phyloP scores from a whole-genome alignment of 331 rosid species.

The Spiraea crenata region DNA sequence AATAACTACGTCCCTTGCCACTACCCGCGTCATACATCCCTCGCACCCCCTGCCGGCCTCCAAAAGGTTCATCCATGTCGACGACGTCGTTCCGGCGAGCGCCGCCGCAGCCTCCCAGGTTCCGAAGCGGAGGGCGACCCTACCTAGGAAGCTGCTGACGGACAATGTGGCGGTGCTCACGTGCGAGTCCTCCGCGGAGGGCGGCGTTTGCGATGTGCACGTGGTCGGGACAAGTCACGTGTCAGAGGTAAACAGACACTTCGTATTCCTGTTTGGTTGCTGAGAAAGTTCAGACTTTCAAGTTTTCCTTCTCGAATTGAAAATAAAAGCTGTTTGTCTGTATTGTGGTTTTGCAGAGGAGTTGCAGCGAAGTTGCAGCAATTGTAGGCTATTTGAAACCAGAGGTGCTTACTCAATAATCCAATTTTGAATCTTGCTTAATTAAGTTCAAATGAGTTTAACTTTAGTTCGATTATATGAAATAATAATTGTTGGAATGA shows the following conservation, averaged over 20 bases:
- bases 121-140: constrained; percentile 36
- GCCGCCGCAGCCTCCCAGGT: constrained; percentile 5
- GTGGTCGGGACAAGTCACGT: constrained; percentile 94
- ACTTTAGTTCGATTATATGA: no score
- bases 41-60: constrained; percentile 29
- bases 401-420: constrained; percentile 47
- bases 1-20: constrained; percentile 15
- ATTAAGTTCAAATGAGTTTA: no score
- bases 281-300: background rate
- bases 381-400: constrained; percentile 77
- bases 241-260: constrained; percentile 51
- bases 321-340: background rate
- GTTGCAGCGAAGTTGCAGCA: constrained; percentile 86
- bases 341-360: constrained; percentile 54
- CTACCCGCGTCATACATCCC: constrained; percentile 27
- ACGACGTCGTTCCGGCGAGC: constrained; percentile 13
- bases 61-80: constrained; percentile 69
- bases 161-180: constrained; percentile 54
- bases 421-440: background rate
- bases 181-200: constrained; percentile 65
- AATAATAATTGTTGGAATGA: background rate
- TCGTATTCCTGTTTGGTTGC: background rate
- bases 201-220: constrained; percentile 74
- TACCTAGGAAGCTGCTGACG: constrained; percentile 63
- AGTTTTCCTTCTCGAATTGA: no score